phyloP scores from a whole-genome alignment of 129 eudicot species.

The Sambucus nigra region DNA sequence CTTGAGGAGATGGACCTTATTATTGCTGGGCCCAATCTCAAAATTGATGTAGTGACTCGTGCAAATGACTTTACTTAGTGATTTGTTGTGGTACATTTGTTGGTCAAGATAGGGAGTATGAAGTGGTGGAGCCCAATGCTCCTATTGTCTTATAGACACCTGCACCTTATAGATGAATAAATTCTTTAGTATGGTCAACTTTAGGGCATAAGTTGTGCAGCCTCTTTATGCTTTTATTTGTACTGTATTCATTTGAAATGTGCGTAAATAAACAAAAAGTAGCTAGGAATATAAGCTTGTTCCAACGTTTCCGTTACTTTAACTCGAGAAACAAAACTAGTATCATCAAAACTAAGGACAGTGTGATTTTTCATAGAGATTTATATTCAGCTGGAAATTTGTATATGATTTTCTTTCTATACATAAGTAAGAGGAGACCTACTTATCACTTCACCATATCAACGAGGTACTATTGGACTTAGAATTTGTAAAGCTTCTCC shows the following conservation, averaged over 20 bases:
- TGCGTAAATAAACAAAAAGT: not conserved
- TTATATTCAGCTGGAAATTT: not conserved
- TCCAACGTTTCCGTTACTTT: not conserved
- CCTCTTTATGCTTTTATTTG: constrained; percentile 6
- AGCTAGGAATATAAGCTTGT: not conserved
- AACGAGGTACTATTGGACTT: constrained; percentile 59
- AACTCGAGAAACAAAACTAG: not conserved
- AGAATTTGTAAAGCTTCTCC: constrained; percentile 39
- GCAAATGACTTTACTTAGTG: too few species aligned
- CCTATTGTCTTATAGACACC: too few species aligned
- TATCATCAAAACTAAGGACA: not conserved
- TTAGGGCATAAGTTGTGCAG: too few species aligned
- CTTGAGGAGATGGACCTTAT: too few species aligned
- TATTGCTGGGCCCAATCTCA: too few species aligned
- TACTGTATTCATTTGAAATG: not conserved
- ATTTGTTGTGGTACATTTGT: too few species aligned
- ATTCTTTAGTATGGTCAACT: not conserved
- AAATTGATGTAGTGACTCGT: too few species aligned
- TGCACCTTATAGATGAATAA: constrained; percentile 1
- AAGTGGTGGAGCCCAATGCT: too few species aligned
- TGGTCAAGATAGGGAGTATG: too few species aligned
- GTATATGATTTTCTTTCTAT: not conserved
- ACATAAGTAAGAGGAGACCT: constrained; percentile 6
- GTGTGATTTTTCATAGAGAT: too few species aligned
- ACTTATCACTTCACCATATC: constrained; percentile 5